phyloP scores from a whole-genome alignment of 345 rosid species.

The Dipteronia dyeriana region DNA sequence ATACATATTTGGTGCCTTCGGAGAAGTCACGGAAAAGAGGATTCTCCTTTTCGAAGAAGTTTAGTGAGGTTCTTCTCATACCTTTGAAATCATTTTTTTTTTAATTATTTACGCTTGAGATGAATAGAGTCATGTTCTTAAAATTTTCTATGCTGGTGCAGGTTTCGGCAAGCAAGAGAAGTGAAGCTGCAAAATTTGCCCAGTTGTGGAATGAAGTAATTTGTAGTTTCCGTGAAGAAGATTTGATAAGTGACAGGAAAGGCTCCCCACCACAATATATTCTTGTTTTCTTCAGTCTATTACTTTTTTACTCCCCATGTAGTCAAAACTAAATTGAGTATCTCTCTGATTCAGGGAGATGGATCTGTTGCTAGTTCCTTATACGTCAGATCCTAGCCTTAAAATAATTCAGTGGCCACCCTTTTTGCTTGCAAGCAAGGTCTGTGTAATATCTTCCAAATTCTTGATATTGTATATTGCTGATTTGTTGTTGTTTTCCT shows the following conservation, averaged over 20 bases:
- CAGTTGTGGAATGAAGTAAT: conserved; percentile 98
- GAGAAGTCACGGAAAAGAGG: conserved; percentile 76
- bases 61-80: conserved; percentile 61
- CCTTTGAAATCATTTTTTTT: conserved; percentile 19
- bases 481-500: not conserved
- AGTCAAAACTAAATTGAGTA: conserved; percentile 28
- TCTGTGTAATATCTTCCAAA: conserved; percentile 29
- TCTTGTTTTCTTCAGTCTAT: conserved; percentile 10
- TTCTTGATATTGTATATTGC: conserved; percentile 10
- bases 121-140: conserved; percentile 10
- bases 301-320: conserved; percentile 12
- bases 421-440: conserved; percentile 98
- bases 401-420: conserved; percentile 99
- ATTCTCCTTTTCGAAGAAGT: conserved; percentile 82
- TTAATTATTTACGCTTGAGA: conserved; percentile 10
- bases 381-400: conserved; percentile 87
- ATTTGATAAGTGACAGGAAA: conserved; percentile 93
- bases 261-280: conserved; percentile 25
- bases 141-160: conserved; percentile 30
- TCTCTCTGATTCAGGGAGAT: conserved; percentile 71
- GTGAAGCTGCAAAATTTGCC: conserved; percentile 98
- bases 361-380: conserved; percentile 95
- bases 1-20: conserved; percentile 83
- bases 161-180: conserved; percentile 90
- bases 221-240: conserved; percentile 97